Conservation (phyloP, 1,284 basidiomycete genomes). For the Irpex sp. region DNA sequence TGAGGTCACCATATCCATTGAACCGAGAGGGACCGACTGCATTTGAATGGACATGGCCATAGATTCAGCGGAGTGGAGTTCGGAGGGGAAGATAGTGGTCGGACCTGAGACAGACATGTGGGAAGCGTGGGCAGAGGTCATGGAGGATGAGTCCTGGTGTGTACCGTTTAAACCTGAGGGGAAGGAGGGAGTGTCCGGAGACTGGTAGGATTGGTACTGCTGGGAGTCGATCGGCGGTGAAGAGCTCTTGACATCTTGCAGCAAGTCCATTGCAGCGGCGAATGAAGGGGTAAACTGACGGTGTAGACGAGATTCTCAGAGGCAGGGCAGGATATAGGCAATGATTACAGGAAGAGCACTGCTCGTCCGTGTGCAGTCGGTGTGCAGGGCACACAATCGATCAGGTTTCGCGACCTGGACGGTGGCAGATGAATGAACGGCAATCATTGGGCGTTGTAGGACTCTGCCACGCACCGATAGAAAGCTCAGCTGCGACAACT, state of each 20-base stretch:
- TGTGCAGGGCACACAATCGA: constrained; percentile 2
- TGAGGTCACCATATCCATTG: constrained; percentile 36
- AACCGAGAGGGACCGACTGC: constrained; percentile 29
- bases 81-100: constrained; percentile 34
- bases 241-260: constrained; percentile 24
- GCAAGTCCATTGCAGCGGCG: constrained; percentile 20
- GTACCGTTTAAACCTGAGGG: constrained; percentile 23
- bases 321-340: background rate
- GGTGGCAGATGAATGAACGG: background rate
- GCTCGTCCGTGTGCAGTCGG: background rate
- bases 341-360: background rate
- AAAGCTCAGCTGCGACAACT: background rate
- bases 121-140: constrained; percentile 16
- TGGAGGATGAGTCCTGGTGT: constrained; percentile 24
- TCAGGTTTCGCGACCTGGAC: background rate
- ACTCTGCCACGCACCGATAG: background rate
- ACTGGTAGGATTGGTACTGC: constrained; percentile 24
- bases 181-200: constrained; percentile 20
- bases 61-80: constrained; percentile 31
- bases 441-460: background rate
- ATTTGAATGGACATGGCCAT: constrained; percentile 38
- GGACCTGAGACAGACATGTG: constrained; percentile 28
- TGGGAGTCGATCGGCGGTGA: constrained; percentile 22
- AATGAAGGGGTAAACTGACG: background rate
- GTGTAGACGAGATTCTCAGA: background rate